phyloP scores from a whole-genome alignment of 2,329 filamentous ascomycete species.

The Epichloe gansuensis region DNA sequence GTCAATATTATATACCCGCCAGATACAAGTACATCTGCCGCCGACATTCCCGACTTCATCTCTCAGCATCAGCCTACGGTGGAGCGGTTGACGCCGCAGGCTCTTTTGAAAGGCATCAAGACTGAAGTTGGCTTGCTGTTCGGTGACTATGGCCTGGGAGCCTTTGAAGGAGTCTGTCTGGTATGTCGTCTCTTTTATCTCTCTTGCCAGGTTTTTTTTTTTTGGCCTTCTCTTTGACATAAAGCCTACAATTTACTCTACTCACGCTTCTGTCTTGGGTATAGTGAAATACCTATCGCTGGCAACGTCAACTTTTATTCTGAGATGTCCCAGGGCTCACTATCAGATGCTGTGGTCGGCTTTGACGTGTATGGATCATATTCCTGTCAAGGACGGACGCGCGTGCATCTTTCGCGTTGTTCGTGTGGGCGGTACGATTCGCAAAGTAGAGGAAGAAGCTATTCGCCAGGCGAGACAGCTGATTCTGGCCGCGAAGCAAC shows the following conservation, averaged over 20 bases:
- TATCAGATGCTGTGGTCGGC: constrained; percentile 86
- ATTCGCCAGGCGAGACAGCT: constrained; percentile 63
- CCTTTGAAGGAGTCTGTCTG: constrained; percentile 54
- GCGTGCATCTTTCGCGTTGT: constrained; percentile 75
- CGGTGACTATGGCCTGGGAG: constrained; percentile 79
- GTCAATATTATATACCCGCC: constrained; percentile 83
- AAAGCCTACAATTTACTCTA: not conserved
- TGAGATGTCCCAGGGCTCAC: constrained; percentile 70
- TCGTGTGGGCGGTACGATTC: constrained; percentile 83
- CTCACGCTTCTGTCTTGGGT: not conserved
- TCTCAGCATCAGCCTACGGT: constrained; percentile 70
- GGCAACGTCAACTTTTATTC: constrained; percentile 88
- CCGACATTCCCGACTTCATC: constrained; percentile 46
- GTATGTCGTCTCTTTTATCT: constrained; percentile 28
- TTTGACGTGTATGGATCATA: constrained; percentile 62
- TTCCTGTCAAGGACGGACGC: constrained; percentile 49
- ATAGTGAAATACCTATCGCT: constrained; percentile 84
- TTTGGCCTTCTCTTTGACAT: not conserved
- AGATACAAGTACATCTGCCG: constrained; percentile 24
- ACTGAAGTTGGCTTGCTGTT: constrained; percentile 61
- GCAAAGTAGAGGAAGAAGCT: constrained; percentile 82
- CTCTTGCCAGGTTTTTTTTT: not conserved
- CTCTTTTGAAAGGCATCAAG: constrained; percentile 58
- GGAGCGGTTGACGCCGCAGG: constrained; percentile 52
- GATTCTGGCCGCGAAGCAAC: constrained; percentile 52